Base-by-base conservation (phyloP, 768 basidiomycete genomes). In the Chalciporus pseudorubinellus region DNA sequence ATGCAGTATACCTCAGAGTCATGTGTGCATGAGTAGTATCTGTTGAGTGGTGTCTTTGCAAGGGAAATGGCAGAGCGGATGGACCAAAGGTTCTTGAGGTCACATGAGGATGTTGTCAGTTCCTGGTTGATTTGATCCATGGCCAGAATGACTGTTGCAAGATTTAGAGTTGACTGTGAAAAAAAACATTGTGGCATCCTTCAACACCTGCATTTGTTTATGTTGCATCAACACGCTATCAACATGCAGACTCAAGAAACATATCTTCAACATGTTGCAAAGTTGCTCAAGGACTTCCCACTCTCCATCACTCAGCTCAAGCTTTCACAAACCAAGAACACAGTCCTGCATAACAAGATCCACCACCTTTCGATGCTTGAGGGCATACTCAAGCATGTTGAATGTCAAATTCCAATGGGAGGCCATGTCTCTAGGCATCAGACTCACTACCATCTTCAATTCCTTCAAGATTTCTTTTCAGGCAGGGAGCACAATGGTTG, bases 91-190 rank as follows among this genome's bases (percentile, higher is more conserved):
- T 33, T 4, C 11, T 42, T 36, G 7, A 6, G 14, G 22, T 49
- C n/a, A 1, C 7, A 3, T 3, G 14, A 28, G 28, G 4, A 34
- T 4, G 31, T 58, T 13, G 54, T 53, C 20, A 70, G 56, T 9
- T 28, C 42, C 19, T 50, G n/a, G 28, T 71, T 53, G 11, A 73
- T 66, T 14, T 55, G 46, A 39, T 74, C 70, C 68, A 73, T 70
- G 0, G 68, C 68, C 0, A 62, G 63, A 11, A 72, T 66, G 12
- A 72, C 67, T 0, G 48, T 53, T 0, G 65, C 48, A 2, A 74
- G 54, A 20, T 52, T 66, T 3, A 57, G 52, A 0, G 42, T 54
- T 1, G 52, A 50, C 2, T 42, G 13, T 1, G 61, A 65, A 48
- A 72, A 70, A 47, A 59, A 63, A 20, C n/a, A 53, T 38, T 10